Evolutionary conservation across 345 rosid genomes (phyloP), one percentile per base, ranked within the genome.

Genomic region (thale cress (Arabidopsis thaliana)): DNA sequence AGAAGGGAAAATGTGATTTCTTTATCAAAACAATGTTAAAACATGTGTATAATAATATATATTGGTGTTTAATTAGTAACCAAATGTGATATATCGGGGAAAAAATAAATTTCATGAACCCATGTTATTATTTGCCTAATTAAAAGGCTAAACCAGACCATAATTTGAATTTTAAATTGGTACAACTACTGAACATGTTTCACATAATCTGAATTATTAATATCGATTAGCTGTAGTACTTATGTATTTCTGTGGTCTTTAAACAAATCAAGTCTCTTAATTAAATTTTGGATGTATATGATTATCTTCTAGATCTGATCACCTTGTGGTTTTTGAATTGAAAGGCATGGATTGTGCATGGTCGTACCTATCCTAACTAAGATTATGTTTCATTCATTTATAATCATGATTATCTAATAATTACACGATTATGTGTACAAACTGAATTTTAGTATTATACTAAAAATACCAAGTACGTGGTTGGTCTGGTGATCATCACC

Each of bases 211-310:
- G 37, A 34, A 70, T 56, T 22, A 70, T 77, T 69, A 77, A 20
- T 10, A 69, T 62, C 53, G 67, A 65, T 72, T 71, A 65, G 73
- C 77, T 78, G 81, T 78, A 71, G 72, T n/a, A 38, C 36, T 50
- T 23, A 37, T 65, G 48, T 49, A 58, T 77, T 8, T 77, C 16
- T 56, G 58, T 71, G 61, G 60, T 77, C 52, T 49, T 64, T 37
- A 46, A 69, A 28, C 69, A 62, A 62, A 61, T 51, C 51, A 62
- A 61, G 57, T 69, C 41, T 69, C 49, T 42, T 61, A 59, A 60
- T 60, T 67, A 33, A n/a, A 20, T 67, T 30, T 67, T 67, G 68
- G 73, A 50, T 67, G 74, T 37, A 34, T 61, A 2, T 76, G 3
- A 23, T 49, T 40, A n/a, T 44, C 75, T 56, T 77, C 70, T 70